phyloP scores from a whole-genome alignment of 2,329 filamentous ascomycete genomes.

The Dactylellina haptotyla region DNA sequence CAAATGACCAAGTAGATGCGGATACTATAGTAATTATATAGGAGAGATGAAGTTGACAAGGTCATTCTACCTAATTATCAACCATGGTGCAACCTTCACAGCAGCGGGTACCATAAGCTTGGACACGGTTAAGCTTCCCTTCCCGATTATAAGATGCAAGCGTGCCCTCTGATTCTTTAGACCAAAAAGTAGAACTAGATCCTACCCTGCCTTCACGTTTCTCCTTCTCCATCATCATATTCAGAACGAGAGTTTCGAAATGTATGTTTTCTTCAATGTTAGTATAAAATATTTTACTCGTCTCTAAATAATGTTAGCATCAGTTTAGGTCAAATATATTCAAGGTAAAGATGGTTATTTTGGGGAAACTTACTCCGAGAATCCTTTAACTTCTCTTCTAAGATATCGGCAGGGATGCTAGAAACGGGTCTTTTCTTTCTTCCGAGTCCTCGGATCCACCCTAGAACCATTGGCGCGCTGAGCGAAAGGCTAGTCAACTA shows the following conservation, averaged over 20 bases:
- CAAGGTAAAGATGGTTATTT: neutral
- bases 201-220: neutral
- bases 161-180: neutral
- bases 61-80: too few relatives aligned
- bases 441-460: neutral
- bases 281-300: constrained; percentile 7
- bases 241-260: constrained; percentile 34
- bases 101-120: neutral
- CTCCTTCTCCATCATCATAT: constrained; percentile 43
- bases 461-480: too few relatives aligned
- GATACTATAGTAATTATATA: too few relatives aligned
- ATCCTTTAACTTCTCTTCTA: neutral
- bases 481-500: too few relatives aligned
- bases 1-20: too few relatives aligned
- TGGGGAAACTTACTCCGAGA: neutral
- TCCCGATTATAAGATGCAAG: neutral
- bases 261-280: constrained; percentile 33
- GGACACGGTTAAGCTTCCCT: neutral
- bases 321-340: neutral
- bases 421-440: neutral
- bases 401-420: neutral
- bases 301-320: neutral
- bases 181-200: neutral
- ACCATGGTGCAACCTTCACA: neutral
- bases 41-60: too few relatives aligned